These are phyloP conservation scores for Quercus agrifolia DNA, from an alignment of 306 rosid species.

Conservation along the genomic window DNA sequence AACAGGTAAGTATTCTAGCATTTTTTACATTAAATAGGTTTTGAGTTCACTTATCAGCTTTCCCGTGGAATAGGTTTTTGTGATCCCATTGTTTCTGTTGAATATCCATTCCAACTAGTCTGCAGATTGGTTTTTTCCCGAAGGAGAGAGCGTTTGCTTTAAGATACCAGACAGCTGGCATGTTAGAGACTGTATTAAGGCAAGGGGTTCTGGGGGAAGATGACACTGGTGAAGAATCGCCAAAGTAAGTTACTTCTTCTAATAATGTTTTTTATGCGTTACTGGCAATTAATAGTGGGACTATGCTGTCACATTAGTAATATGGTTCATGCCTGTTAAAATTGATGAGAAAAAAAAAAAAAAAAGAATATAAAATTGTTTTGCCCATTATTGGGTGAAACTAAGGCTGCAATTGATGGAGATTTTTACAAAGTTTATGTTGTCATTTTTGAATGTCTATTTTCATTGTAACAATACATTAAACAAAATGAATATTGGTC, in stretches of 20 bases:
- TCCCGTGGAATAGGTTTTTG: constrained; percentile 13
- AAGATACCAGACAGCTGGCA: constrained; percentile 95
- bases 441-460: background rate
- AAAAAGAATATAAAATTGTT: background rate
- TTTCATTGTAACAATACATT: background rate
- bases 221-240: constrained; percentile 92
- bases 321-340: background rate
- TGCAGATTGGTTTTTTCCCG: constrained; percentile 96
- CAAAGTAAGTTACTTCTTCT: constrained; percentile 50
- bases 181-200: constrained; percentile 82
- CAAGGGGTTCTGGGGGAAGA: constrained; percentile 96
- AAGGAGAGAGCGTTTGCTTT: constrained; percentile 82
- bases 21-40: constrained; percentile 5
- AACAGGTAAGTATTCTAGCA: constrained; percentile 64
- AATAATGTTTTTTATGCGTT: constrained; percentile 1
- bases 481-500: background rate
- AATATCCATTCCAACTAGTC: constrained; percentile 65
- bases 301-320: background rate
- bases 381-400: background rate
- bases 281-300: background rate
- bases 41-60: background rate
- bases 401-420: constrained; percentile 8
- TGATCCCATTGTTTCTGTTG: constrained; percentile 46
- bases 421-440: background rate
- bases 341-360: background rate